Evolutionary conservation across 2,329 filamentous ascomycete genomes (phyloP).

Genomic region (Corinectria fuckeliana): DNA sequence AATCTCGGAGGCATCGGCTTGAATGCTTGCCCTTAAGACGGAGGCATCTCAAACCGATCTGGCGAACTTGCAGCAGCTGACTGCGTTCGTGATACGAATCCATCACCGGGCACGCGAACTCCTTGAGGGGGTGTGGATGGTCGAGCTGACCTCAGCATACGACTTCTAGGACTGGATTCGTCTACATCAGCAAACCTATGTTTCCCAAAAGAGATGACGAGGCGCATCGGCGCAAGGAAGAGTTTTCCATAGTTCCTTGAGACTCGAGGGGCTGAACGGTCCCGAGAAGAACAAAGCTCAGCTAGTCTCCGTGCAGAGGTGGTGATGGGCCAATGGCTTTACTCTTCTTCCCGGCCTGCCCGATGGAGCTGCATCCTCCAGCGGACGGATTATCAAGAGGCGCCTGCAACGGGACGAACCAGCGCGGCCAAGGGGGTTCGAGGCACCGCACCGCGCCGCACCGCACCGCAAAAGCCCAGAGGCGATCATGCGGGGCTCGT

Average conservation of each 20-base stretch:
- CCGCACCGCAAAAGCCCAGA: slow-evolving; percentile 15
- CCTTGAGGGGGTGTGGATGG: slow-evolving; percentile 8
- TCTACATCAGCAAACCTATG: slow-evolving; percentile 10
- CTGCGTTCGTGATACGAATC: slow-evolving; percentile 7
- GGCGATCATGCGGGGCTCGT: slow-evolving; percentile 16
- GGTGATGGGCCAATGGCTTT: neutral
- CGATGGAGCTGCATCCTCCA: slow-evolving; percentile 19
- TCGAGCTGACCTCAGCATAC: slow-evolving; percentile 22
- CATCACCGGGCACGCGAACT: slow-evolving; percentile 13
- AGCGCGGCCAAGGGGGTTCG: slow-evolving; percentile 27
- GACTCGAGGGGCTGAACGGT: slow-evolving; percentile 8
- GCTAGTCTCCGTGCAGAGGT: slow-evolving; percentile 4
- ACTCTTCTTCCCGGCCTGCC: slow-evolving; percentile 14
- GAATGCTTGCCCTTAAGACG: neutral
- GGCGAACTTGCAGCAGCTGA: slow-evolving; percentile 22
- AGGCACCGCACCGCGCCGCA: slow-evolving; percentile 4
- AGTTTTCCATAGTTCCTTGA: slow-evolving; percentile 15
- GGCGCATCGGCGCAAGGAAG: slow-evolving; percentile 5
- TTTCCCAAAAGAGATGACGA: slow-evolving; percentile 33
- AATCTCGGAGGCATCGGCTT: slow-evolving; percentile 3
- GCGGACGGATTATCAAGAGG: slow-evolving; percentile 13
- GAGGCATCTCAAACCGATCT: slow-evolving; percentile 19
- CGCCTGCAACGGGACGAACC: slow-evolving; percentile 31
- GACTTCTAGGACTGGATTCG: slow-evolving; percentile 24
- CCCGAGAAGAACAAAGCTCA: slow-evolving; percentile 20